Percentiles rank a stretch among this genome's conserved stretches.
Evolutionary conservation across 73 alveolate species (phyloP).

Genomic region (Tetrahymena thermophila): DNA sequence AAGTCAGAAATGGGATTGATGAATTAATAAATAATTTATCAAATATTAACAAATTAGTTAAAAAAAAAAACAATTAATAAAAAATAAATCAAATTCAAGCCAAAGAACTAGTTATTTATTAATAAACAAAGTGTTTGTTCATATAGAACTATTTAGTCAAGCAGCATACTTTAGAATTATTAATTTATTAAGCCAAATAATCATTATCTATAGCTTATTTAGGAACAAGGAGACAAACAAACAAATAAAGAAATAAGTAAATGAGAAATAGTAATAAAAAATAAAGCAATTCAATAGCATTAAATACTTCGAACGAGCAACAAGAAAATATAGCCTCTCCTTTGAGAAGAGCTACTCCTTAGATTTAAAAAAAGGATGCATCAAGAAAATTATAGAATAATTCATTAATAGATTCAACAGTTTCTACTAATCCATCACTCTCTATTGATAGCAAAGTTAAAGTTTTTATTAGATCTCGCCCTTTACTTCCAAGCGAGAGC

Average conservation of each 20-base stretch:
- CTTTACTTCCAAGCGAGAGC: conserved; percentile 4
- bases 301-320: neutral
- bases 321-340: neutral
- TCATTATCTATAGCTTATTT: too few species aligned
- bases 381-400: neutral
- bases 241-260: too few species aligned
- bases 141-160: neutral
- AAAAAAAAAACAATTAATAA: too few species aligned
- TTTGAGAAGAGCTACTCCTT: neutral
- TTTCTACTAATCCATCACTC: neutral
- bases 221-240: too few species aligned
- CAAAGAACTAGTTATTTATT: neutral
- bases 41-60: too few species aligned
- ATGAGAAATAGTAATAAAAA: neutral
- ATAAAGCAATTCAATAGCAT: neutral
- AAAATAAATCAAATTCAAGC: neutral
- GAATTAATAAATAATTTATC: neutral
- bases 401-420: neutral
- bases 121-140: neutral
- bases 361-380: neutral
- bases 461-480: conserved; percentile 33
- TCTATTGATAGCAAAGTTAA: neutral
- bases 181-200: too few species aligned
- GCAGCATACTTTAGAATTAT: neutral
- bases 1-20: neutral